A percentile compares a stretch with the other conserved stretches of the same genome.
Conservation (phyloP, 2,329 filamentous ascomycete species). For the Penicillium oxalicum region DNA sequence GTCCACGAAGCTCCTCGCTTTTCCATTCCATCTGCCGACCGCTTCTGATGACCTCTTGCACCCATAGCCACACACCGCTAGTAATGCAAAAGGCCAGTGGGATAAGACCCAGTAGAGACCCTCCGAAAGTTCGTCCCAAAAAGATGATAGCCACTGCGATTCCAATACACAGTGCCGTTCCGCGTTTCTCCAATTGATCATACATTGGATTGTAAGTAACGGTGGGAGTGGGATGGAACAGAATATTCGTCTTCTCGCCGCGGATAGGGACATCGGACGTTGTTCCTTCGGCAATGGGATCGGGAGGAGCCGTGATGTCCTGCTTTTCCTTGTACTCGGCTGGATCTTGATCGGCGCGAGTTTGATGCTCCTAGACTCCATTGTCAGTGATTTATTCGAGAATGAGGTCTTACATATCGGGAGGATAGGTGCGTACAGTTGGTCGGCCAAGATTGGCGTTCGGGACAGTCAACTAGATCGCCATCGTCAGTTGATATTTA, state of each 20-base stretch:
- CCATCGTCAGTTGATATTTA: conserved; percentile 2
- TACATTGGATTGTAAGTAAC: conserved; percentile 90
- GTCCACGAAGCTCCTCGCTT: conserved; percentile 75
- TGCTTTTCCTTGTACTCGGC: conserved; percentile 79
- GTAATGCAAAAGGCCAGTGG: conserved; percentile 65
- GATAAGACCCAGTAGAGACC: conserved; percentile 67
- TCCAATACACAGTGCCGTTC: conserved; percentile 61
- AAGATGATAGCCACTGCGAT: conserved; percentile 70
- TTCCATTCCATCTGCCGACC: conserved; percentile 83
- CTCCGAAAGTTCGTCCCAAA: conserved; percentile 73
- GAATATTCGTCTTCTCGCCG: conserved; percentile 91
- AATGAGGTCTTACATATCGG: not conserved
- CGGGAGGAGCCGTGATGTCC: conserved; percentile 84
- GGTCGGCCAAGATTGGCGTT: conserved; percentile 80
- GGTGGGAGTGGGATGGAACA: conserved; percentile 90
- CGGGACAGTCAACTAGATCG: conserved; percentile 65
- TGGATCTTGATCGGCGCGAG: conserved; percentile 63
- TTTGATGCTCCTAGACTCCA: conserved; percentile 54
- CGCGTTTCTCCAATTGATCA: conserved; percentile 64
- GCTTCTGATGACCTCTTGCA: conserved; percentile 76
- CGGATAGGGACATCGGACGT: conserved; percentile 94
- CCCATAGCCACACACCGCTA: conserved; percentile 81
- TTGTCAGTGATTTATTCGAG: not conserved
- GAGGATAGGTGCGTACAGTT: conserved; percentile 44
- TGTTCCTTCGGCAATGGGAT: conserved; percentile 71